These are phyloP conservation scores for Aspergillus sp. DNA, from an alignment of 2,329 filamentous ascomycete species.

Conservation along the genomic window DNA sequence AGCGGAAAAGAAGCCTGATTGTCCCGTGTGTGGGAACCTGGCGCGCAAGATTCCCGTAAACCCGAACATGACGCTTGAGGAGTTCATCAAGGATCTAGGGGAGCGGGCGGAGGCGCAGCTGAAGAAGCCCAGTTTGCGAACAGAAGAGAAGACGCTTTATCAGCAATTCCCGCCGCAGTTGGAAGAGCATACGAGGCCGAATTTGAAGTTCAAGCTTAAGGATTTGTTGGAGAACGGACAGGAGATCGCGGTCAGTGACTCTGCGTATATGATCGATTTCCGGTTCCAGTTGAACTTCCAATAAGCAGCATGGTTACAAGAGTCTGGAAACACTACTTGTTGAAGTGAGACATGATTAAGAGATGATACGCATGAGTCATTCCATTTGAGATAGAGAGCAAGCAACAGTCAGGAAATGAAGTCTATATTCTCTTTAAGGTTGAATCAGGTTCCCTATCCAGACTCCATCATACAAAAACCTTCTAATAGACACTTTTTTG, in stretches of 20 bases:
- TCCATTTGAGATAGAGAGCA: slow-evolving; percentile 7
- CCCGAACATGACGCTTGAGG: slow-evolving; percentile 63
- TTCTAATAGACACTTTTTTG: slow-evolving; percentile 23
- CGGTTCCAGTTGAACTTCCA: slow-evolving; percentile 50
- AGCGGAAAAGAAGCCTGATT: slow-evolving; percentile 88
- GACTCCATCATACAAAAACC: slow-evolving; percentile 25
- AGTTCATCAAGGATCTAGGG: slow-evolving; percentile 77
- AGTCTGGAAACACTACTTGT: background rate
- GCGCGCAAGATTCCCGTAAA: slow-evolving; percentile 68
- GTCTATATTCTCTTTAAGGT: slow-evolving; percentile 21
- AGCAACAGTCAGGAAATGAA: slow-evolving; percentile 12
- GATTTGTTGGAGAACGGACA: slow-evolving; percentile 75
- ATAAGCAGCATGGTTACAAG: slow-evolving; percentile 1
- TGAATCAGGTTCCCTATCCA: slow-evolving; percentile 20
- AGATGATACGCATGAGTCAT: slow-evolving; percentile 6
- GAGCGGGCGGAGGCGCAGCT: slow-evolving; percentile 81
- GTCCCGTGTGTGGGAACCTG: slow-evolving; percentile 82
- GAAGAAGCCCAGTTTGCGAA: slow-evolving; percentile 82
- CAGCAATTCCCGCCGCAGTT: slow-evolving; percentile 76
- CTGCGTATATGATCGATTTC: slow-evolving; percentile 71
- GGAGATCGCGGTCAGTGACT: slow-evolving; percentile 85
- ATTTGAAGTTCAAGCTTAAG: slow-evolving; percentile 66
- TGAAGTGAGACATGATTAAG: slow-evolving; percentile 6
- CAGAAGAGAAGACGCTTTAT: slow-evolving; percentile 76
- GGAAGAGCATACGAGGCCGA: slow-evolving; percentile 74